These are phyloP conservation scores for Pseudocercospora fijiensis DNA, from an alignment of 2,329 filamentous ascomycete genomes.

Conservation along the genomic window DNA sequence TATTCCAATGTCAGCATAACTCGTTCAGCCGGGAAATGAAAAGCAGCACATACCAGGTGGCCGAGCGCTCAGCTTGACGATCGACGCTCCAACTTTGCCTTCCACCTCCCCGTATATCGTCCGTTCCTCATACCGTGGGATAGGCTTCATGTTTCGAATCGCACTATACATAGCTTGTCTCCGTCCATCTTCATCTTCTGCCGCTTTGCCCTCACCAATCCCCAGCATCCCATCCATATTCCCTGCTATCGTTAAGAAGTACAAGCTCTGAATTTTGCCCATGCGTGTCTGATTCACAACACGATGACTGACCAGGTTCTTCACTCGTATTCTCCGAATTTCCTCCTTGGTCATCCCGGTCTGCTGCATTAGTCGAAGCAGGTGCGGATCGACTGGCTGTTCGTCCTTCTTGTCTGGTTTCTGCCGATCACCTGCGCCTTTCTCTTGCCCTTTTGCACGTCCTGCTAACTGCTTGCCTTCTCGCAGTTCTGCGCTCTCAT, in stretches of 20 bases:
- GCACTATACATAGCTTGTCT: constrained; percentile 76
- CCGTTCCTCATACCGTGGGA: constrained; percentile 83
- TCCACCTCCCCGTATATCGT: constrained; percentile 86
- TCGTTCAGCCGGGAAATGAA: not conserved
- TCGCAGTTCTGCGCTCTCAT: constrained; percentile 57
- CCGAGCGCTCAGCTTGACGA: constrained; percentile 76
- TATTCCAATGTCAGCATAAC: constrained; percentile 41
- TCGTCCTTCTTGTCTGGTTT: constrained; percentile 23
- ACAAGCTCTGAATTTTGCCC: constrained; percentile 80
- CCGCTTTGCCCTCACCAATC: constrained; percentile 84
- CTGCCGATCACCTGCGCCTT: constrained; percentile 11
- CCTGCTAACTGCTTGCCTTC: constrained; percentile 25
- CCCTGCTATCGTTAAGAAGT: constrained; percentile 77
- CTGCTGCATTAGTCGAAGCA: constrained; percentile 56
- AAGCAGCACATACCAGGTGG: constrained; percentile 72
- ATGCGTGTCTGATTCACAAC: constrained; percentile 94
- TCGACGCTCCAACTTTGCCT: constrained; percentile 82
- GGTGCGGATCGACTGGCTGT: constrained; percentile 42
- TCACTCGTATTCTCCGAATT: constrained; percentile 59
- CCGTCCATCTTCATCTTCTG: constrained; percentile 66
- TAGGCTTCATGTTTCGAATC: constrained; percentile 89
- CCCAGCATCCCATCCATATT: constrained; percentile 84
- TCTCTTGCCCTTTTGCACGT: constrained; percentile 41
- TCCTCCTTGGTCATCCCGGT: constrained; percentile 54
- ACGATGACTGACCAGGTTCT: constrained; percentile 68